Evolutionary conservation across 2,329 filamentous ascomycete species (phyloP).

Genomic region (Cladosporium velox): DNA sequence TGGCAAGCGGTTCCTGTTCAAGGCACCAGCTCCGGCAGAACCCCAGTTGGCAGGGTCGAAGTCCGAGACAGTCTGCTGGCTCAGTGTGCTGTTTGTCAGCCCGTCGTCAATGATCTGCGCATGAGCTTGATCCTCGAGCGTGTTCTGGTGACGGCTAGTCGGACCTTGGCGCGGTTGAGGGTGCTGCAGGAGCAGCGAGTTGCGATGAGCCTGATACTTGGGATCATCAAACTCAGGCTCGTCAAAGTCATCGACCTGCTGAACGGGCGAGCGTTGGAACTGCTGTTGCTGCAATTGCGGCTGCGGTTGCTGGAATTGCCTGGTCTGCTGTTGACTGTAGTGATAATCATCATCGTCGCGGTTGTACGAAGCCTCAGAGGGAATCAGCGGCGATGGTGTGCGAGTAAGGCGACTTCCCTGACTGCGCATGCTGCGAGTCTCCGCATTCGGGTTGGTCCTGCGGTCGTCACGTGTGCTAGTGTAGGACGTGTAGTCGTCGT

Average conservation of each 20-base stretch:
- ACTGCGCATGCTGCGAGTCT: slow-evolving; percentile 39
- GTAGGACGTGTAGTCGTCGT: slow-evolving; percentile 50
- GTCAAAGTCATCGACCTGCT: slow-evolving; percentile 30
- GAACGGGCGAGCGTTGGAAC: slow-evolving; percentile 28
- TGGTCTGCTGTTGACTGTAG: slow-evolving; percentile 8
- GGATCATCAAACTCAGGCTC: slow-evolving; percentile 57
- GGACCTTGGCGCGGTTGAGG: slow-evolving; percentile 75
- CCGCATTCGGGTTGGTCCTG: slow-evolving; percentile 18
- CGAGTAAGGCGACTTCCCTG: slow-evolving; percentile 39
- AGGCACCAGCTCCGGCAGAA: slow-evolving; percentile 39
- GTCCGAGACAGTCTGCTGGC: slow-evolving; percentile 38
- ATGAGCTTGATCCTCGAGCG: slow-evolving; percentile 71
- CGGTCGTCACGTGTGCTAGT: slow-evolving; percentile 32
- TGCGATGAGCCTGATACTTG: slow-evolving; percentile 79
- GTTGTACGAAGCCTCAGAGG: slow-evolving; percentile 51
- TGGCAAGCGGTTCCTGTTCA: slow-evolving; percentile 36
- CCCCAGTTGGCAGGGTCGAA: slow-evolving; percentile 53
- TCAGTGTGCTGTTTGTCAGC: slow-evolving; percentile 38
- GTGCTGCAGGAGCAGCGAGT: slow-evolving; percentile 77
- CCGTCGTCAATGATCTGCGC: slow-evolving; percentile 56
- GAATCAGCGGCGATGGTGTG: slow-evolving; percentile 56
- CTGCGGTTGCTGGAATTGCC: slow-evolving; percentile 24
- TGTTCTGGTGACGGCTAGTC: slow-evolving; percentile 71
- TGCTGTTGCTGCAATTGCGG: slow-evolving; percentile 17
- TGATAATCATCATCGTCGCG: slow-evolving; percentile 25